Conservation (phyloP, 176 grass and related monocot genomes). For the Luzula sylvatica region DNA sequence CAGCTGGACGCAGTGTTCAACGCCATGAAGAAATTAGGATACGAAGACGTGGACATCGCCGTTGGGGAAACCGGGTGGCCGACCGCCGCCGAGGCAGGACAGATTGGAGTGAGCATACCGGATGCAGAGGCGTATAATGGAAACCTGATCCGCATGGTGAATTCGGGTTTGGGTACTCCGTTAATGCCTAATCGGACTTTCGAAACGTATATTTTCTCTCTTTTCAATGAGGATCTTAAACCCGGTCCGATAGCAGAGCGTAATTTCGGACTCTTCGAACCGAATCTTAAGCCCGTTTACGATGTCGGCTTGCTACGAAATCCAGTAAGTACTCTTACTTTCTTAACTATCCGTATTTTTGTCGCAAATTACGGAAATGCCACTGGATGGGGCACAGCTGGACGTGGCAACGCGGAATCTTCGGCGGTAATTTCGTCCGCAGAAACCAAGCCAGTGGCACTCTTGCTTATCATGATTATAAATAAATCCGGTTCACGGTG, state of each 20-base stretch:
- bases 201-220: conserved; percentile 63
- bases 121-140: conserved; percentile 65
- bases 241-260: conserved; percentile 51
- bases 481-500: background rate
- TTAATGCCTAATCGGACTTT: conserved; percentile 52
- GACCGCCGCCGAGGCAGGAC: conserved; percentile 33
- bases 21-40: conserved; percentile 51
- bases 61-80: conserved; percentile 87
- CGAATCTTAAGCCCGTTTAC: conserved; percentile 54
- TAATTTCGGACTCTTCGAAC: conserved; percentile 62
- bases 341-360: background rate
- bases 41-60: conserved; percentile 52
- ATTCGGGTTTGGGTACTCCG: conserved; percentile 52
- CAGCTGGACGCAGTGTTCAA: conserved; percentile 76
- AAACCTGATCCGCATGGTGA: conserved; percentile 44
- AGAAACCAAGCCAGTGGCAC: background rate
- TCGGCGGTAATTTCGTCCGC: background rate
- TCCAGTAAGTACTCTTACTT: conserved; percentile 14
- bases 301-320: conserved; percentile 53
- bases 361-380: background rate
- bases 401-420: background rate
- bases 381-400: background rate
- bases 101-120: conserved; percentile 52
- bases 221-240: conserved; percentile 86
- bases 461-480: background rate